Base-by-base conservation (phyloP, 345 rosid genomes). In the Brassica carinata region DNA sequence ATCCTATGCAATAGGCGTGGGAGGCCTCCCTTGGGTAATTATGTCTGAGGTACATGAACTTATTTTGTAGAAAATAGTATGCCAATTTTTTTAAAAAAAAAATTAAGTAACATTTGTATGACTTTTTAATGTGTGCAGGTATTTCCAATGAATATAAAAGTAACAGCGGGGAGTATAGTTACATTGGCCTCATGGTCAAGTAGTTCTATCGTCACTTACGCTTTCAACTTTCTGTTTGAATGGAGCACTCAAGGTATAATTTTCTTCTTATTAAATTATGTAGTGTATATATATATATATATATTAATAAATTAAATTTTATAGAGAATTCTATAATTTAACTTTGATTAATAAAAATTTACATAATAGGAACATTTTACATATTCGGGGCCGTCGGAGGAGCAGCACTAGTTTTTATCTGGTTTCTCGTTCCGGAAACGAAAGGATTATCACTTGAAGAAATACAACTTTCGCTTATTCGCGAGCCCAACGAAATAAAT, bases 381-480 rank as follows among this genome's bases (percentile, higher is more conserved):
- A 66, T 81, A 59, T 81, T 81, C 2, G 76, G 81, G 1, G 74
- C 5, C n/a, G 0, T 81, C 1, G 59, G 57, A 7, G 81, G 66
- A 77, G 74, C 18, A 33, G 64, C 81, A 1, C 80, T 89, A 55
- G 33, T 87, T 59, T 94, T 94, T 5, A 89, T 89, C 3, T 90
- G 83, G 23, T 85, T 89, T 75, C 78, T 90, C 15, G 90, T 90
- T 15, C 95, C 97, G 0, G 94, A 91, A 73, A 91, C 97, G 6
- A 90, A 85, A 81, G 95, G 98, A 36, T 75, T 89, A 59, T 89
- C 94, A 3, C 83, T 91, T 26, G 97, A 91, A 53, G 63, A 70
- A n/a, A 70, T 70, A 70, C 74, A 70, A 30, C 3, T 0, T 51
- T 70, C 74, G 4, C 40, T 87, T 30, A 73, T 43, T 31, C 30